Base-by-base conservation (phyloP, 805 yeast species). In the Yarrowia osloensis region DNA sequence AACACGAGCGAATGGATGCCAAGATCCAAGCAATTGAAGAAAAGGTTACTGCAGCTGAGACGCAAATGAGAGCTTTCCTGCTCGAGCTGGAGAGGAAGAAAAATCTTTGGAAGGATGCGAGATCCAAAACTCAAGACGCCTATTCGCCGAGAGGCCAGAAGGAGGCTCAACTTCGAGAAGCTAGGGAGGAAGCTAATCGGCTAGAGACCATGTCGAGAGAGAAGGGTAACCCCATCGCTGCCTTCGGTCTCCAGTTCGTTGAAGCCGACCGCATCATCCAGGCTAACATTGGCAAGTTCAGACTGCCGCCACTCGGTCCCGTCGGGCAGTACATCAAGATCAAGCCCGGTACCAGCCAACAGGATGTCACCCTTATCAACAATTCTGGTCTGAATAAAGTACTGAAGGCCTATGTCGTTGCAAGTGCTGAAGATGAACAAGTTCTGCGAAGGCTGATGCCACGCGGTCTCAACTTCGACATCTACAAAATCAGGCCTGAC, bases 281-380 rank as follows among this genome's bases (percentile, higher is more conserved):
- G 26, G 8, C 15, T 9, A 57, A 57, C 49, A 12, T 7, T 8
- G 1, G 8, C 49, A 57, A 7, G 28, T 57, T 57, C 28, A n/a
- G 21, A 9, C 28, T 2, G 39, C 47, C 26, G 2, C 67, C 66
- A 7, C 40, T 61, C 8, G 66, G 66, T 6, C 66, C 66, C 5
- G 2, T 61, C 3, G 66, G 54, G 19, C 66, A 46, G 40, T 61
- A 61, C 24, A 40, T 57, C 49, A 57, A 40, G 63, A 9, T 39
- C 26, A 57, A 57, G 28, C 49, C 35, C 7, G 42, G 37, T 2
- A 39, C 63, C 13, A 40, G 15, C 12, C 17, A 40, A 2, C n/a
- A n/a, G 3, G 31, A 57, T 2, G 13, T 19, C 12, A 57, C 2
- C 4, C 29, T 39, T n/a, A 57, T 57, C 37, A 57, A 57, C 28